phyloP scores from a whole-genome alignment of 2,329 filamentous ascomycete species.

The Mycosphaerella sp. region DNA sequence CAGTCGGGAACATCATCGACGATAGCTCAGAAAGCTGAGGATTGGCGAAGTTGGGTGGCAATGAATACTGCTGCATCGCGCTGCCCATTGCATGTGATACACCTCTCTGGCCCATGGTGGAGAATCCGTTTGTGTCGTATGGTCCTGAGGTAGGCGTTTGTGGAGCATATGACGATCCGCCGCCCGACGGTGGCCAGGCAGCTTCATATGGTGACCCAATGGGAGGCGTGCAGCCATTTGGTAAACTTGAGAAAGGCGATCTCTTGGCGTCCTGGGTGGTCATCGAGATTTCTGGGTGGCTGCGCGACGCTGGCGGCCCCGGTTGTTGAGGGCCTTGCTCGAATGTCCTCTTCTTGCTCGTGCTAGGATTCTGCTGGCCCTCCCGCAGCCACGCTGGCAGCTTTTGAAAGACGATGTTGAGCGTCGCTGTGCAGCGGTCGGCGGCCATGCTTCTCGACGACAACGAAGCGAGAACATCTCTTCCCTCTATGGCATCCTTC shows the following conservation, averaged over 20 bases:
- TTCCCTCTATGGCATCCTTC: conserved; percentile 76
- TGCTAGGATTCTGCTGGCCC: conserved; percentile 37
- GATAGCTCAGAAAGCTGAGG: conserved; percentile 60
- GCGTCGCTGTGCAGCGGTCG: conserved; percentile 70
- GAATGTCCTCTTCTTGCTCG: conserved; percentile 45
- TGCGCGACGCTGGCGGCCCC: conserved; percentile 20
- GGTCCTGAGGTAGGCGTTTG: conserved; percentile 21
- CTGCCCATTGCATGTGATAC: conserved; percentile 19
- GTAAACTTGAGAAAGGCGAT: conserved; percentile 26
- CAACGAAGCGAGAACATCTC: conserved; percentile 71
- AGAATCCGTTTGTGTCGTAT: conserved; percentile 19
- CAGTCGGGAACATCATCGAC: conserved; percentile 71
- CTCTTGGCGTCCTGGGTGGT: conserved; percentile 16
- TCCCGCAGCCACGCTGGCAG: conserved; percentile 56
- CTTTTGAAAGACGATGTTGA: conserved; percentile 76
- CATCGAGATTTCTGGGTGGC: conserved; percentile 27
- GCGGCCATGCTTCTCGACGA: conserved; percentile 82
- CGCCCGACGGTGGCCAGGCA: conserved; percentile 23
- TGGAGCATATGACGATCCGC: conserved; percentile 24
- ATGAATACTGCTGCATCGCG: conserved; percentile 19
- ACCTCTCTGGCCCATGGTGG: conserved; percentile 15
- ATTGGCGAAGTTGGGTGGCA: conserved; percentile 31
- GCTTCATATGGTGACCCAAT: conserved; percentile 14
- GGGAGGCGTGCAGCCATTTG: conserved; percentile 8
- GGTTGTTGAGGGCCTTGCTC: conserved; percentile 18